Conservation (phyloP, 345 rosid species). For the Syzygium oleosum region DNA sequence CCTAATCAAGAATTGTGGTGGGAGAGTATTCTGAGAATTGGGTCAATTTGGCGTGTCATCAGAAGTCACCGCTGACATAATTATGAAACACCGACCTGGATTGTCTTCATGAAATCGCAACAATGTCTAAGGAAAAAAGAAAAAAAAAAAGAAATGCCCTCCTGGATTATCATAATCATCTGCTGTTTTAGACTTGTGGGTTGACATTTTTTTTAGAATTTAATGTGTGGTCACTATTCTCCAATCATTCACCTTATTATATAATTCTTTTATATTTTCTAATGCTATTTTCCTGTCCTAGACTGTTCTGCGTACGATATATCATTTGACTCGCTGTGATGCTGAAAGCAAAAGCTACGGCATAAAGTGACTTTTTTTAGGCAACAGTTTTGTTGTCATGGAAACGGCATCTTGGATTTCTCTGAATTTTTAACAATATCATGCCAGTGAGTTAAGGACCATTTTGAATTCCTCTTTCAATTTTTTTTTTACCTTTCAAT, state of each 20-base stretch:
- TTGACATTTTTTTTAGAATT: not conserved
- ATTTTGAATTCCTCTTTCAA: conserved; percentile 1
- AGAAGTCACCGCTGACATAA: not conserved
- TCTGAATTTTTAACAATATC: conserved; percentile 17
- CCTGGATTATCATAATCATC: not conserved
- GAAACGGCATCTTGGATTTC: not conserved
- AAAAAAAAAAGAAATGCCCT: not conserved
- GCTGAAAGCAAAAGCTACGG: conserved; percentile 34
- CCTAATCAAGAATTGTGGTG: not conserved
- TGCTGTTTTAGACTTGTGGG: not conserved
- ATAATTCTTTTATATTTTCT: not conserved
- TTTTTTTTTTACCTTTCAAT: not conserved
- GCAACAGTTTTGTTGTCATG: conserved; percentile 3
- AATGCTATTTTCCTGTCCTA: not conserved
- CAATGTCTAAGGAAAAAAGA: not conserved
- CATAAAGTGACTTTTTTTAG: conserved; percentile 10
- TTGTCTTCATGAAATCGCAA: not conserved
- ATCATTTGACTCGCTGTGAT: not conserved
- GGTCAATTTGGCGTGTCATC: not conserved
- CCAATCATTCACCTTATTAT: not conserved
- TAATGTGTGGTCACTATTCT: not conserved
- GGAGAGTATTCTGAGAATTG: not conserved
- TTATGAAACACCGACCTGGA: not conserved
- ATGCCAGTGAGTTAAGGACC: conserved; percentile 16
- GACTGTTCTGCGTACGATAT: not conserved